A percentile compares a stretch with the other conserved stretches of the same genome.
phyloP scores from a whole-genome alignment of 2,329 filamentous ascomycete species.

The Juglanconis sp. region DNA sequence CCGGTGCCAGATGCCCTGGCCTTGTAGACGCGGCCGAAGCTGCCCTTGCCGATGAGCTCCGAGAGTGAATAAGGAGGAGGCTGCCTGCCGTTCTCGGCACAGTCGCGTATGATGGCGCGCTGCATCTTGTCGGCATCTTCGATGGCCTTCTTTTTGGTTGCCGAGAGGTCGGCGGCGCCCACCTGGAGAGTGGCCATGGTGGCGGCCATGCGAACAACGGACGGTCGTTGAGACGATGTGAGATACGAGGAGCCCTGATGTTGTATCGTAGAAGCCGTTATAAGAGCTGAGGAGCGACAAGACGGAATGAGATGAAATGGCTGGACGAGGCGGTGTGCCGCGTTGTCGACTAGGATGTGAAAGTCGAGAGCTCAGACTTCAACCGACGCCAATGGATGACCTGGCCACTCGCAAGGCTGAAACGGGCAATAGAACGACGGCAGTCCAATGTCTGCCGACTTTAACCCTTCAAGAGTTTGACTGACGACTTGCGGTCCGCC shows the following conservation, averaged over 20 bases:
- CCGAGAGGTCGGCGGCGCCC: constrained; percentile 27
- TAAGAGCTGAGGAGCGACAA: neutral
- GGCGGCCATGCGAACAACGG: neutral
- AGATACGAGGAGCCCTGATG: neutral
- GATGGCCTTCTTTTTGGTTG: constrained; percentile 44
- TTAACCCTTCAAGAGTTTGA: neutral
- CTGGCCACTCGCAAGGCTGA: neutral
- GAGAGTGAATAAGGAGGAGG: constrained; percentile 59
- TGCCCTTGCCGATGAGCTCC: constrained; percentile 67
- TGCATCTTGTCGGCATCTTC: constrained; percentile 66
- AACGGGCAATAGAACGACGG: neutral
- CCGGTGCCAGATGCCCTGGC: constrained; percentile 37
- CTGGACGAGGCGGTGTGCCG: neutral
- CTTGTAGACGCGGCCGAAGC: constrained; percentile 67
- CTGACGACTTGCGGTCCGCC: neutral
- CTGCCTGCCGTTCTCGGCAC: constrained; percentile 51
- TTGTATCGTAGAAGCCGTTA: neutral
- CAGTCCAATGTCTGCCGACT: neutral
- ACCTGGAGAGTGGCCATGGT: constrained; percentile 32
- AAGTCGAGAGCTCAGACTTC: neutral
- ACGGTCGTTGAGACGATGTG: neutral
- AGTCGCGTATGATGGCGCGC: constrained; percentile 53
- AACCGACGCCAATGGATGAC: neutral
- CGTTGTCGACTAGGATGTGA: neutral
- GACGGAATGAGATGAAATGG: neutral